Percentiles rank a stretch among this genome's conserved stretches.
Conservation (phyloP, 176 grass and related monocot species). For the Aegilops speltoides region DNA sequence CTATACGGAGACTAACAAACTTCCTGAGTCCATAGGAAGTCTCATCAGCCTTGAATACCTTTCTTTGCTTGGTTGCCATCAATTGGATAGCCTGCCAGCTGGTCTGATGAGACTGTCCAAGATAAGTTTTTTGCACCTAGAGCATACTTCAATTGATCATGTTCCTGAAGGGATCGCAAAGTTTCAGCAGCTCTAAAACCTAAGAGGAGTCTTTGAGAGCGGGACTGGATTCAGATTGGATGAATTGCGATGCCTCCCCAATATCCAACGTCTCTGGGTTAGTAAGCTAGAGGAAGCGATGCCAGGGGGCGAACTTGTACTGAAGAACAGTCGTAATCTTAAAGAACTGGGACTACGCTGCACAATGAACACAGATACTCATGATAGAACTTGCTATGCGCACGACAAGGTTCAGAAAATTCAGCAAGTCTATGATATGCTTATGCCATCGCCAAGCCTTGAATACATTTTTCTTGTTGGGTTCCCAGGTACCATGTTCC, state of each 20-base stretch:
- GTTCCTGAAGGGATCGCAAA: slow-evolving; percentile 39
- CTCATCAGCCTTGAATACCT: slow-evolving; percentile 36
- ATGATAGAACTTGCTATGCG: not conserved
- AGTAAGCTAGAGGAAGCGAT: not conserved
- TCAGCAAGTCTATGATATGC: not conserved
- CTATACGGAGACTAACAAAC: not conserved
- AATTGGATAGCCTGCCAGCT: slow-evolving; percentile 6
- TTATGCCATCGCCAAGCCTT: not conserved
- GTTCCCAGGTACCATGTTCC: not conserved
- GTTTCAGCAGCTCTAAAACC: slow-evolving; percentile 15
- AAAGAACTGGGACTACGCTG: not conserved
- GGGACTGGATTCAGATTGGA: slow-evolving; percentile 23
- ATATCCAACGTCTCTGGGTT: slow-evolving; percentile 21
- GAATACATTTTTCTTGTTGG: not conserved
- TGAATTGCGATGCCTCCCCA: slow-evolving; percentile 18
- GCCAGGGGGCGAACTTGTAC: not conserved
- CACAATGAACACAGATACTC: not conserved
- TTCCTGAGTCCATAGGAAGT: slow-evolving; percentile 23
- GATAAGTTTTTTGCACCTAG: slow-evolving; percentile 6
- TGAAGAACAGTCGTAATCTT: not conserved
- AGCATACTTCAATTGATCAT: not conserved
- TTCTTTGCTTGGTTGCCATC: not conserved
- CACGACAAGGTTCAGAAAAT: not conserved
- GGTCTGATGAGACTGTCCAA: slow-evolving; percentile 7
- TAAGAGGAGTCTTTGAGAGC: slow-evolving; percentile 20